Evolutionary conservation across 768 basidiomycete genomes (phyloP).

Genomic region (Pulveroboletus frians): DNA sequence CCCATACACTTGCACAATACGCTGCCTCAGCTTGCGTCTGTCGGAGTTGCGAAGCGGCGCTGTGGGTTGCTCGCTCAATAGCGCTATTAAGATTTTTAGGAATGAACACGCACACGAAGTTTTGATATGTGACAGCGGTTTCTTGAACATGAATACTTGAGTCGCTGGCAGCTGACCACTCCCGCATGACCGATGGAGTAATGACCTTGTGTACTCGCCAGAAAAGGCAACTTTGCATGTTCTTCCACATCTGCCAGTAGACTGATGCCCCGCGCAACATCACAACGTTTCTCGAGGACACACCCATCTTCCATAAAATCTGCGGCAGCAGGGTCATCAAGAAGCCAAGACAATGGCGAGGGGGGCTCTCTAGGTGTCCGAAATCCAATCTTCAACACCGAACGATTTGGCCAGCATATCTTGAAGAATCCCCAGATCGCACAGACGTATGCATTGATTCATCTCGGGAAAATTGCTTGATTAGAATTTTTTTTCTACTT

Average conservation of each 20-base stretch:
- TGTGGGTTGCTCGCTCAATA: constrained; percentile 7
- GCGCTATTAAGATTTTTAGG: not conserved
- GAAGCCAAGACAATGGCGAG: constrained; percentile 40
- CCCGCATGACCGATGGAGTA: not conserved
- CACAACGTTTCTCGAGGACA: constrained; percentile 63
- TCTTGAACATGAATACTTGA: constrained; percentile 81
- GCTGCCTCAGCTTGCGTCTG: constrained; percentile 63
- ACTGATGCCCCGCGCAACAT: constrained; percentile 75
- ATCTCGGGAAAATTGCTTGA: constrained; percentile 17
- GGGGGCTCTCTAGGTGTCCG: constrained; percentile 42
- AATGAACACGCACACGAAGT: constrained; percentile 44
- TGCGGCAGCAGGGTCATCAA: constrained; percentile 22
- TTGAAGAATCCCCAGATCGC: constrained; percentile 90
- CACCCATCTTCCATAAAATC: constrained; percentile 59
- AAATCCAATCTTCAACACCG: constrained; percentile 94
- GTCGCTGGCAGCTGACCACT: not conserved
- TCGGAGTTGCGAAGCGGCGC: constrained; percentile 72
- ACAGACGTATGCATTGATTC: constrained; percentile 59
- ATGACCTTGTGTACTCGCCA: not conserved
- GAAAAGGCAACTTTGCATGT: constrained; percentile 15
- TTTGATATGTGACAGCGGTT: constrained; percentile 61
- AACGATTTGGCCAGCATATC: constrained; percentile 96
- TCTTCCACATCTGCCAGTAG: not conserved
- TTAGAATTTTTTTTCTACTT: constrained; percentile 5
- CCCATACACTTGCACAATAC: constrained; percentile 44